These are phyloP conservation scores for Umbelopsis vinacea DNA, from an alignment of 192 early-diverging fungal species.

Conservation along the genomic window DNA sequence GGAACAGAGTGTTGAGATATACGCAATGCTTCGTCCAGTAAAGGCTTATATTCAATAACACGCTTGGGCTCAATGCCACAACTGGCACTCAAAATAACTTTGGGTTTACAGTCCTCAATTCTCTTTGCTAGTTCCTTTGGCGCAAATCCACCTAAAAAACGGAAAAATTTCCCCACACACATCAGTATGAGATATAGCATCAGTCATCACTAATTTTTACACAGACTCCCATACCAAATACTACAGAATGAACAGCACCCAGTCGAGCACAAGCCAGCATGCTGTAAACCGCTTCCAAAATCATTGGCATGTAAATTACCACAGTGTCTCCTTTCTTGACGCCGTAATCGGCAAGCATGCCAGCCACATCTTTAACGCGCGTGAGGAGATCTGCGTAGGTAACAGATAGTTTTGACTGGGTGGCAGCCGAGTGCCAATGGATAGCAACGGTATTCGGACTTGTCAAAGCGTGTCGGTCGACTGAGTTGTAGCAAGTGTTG, in stretches of 20 bases:
- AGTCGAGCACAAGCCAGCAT: conserved; percentile 88
- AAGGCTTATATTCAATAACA: conserved; percentile 76
- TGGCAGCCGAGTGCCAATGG: conserved; percentile 77
- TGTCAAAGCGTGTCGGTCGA: conserved; percentile 72
- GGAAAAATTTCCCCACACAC: background rate
- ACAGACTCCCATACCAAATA: conserved; percentile 58
- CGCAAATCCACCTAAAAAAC: conserved; percentile 72
- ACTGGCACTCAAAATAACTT: conserved; percentile 74
- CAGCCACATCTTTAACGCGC: conserved; percentile 69
- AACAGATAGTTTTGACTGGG: conserved; percentile 52
- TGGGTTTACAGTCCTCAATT: conserved; percentile 78
- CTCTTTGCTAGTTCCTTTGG: conserved; percentile 80
- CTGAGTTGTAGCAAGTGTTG: conserved; percentile 81
- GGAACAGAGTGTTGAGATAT: conserved; percentile 54
- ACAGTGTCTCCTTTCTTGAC: conserved; percentile 75
- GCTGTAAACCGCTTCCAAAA: conserved; percentile 77
- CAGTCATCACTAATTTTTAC: background rate
- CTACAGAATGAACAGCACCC: conserved; percentile 83
- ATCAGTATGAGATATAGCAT: background rate
- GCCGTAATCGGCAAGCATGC: conserved; percentile 62
- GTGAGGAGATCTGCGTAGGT: conserved; percentile 73
- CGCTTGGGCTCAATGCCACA: conserved; percentile 81
- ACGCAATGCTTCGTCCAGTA: conserved; percentile 74
- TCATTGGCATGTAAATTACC: conserved; percentile 86
- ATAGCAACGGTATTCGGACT: conserved; percentile 68